Evolutionary conservation across 2,329 filamentous ascomycete species (phyloP), one percentile per base, ranked within the genome.

Genomic region (Escovopsis sp.): DNA sequence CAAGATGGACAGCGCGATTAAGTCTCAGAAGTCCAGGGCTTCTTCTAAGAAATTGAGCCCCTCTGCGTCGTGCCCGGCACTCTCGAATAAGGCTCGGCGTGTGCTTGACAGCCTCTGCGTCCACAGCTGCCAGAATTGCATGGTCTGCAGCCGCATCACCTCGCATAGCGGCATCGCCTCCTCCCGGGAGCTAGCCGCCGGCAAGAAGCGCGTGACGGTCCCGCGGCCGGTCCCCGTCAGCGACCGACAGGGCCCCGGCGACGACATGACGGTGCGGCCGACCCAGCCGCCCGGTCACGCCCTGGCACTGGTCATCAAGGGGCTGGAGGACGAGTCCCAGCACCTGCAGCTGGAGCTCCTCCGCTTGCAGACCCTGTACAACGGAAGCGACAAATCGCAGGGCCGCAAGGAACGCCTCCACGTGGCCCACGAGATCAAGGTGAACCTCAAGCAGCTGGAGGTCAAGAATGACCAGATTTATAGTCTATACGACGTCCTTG

Each of bases 271-370:
- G 2, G 62, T 78, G 47, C 76, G 79, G 5, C 76, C 79, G 5
- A 67, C 77, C 1, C 77, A 83, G 48, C 61, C 73, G 2, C 84
- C 84, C 0, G 74, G 70, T 4, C 58, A 77, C 30, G 84, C 85
- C 9, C 70, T 94, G 17, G 79, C 81, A 7, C 72, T 77, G n/a
- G 81, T 93, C 16, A 77, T 93, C 53, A 90, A 92, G 57, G 70
- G 76, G 7, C 62, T 92, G 4, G 68, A 83, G 45, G 84, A 92
- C 51, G 86, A 94, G 54, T 69, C 87, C 31, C 67, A 69, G 11
- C 82, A 92, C 51, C 59, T 92, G 35, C 79, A 82, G 55, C 66
- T 79, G 44, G 68, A 79, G 47, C 68, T 86, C n/a, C 62, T 68
- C 1, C 56, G 66, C 25, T 68, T 73, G 39, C 72, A 79, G 46